A percentile compares a stretch with the other conserved stretches of the same genome.
These are phyloP conservation scores for Calocera viscosa DNA, from an alignment of 768 basidiomycete genomes.

Conservation along the genomic window DNA sequence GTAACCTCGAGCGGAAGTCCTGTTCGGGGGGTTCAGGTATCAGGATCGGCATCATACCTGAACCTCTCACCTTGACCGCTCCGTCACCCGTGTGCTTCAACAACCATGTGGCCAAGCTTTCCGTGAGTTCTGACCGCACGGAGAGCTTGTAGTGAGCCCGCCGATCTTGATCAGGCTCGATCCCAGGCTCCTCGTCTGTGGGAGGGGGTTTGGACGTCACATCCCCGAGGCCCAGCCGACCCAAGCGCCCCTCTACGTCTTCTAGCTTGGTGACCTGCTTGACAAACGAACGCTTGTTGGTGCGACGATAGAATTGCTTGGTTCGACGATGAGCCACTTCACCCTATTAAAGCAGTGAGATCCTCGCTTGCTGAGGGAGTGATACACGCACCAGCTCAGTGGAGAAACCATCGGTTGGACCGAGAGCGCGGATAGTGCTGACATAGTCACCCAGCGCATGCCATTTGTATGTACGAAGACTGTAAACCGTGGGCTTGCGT, in stretches of 20 bases:
- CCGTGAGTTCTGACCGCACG: no score
- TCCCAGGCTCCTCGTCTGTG: no score
- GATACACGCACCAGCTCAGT: slow-evolving; percentile 29
- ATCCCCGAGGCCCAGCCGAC: no score
- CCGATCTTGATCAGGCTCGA: no score
- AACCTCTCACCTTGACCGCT: background rate
- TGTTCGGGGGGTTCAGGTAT: background rate
- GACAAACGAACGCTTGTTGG: background rate
- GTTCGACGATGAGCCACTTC: slow-evolving; percentile 8
- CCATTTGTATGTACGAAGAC: slow-evolving; percentile 26
- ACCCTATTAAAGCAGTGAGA: background rate
- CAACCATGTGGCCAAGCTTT: no score
- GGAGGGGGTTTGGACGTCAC: no score
- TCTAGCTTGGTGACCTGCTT: background rate
- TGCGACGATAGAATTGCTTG: slow-evolving; percentile 1
- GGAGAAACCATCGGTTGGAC: slow-evolving; percentile 31
- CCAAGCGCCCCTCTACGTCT: background rate
- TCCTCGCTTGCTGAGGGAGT: background rate
- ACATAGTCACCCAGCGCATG: slow-evolving; percentile 30
- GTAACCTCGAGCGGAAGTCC: background rate
- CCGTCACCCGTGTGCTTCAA: no score
- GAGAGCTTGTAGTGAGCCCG: no score
- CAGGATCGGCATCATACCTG: background rate
- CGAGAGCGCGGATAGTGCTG: slow-evolving; percentile 19
- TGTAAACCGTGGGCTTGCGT: slow-evolving; percentile 21